Conservation (phyloP, 1,284 basidiomycete genomes). For the Lignosus rhinocerotis region DNA sequence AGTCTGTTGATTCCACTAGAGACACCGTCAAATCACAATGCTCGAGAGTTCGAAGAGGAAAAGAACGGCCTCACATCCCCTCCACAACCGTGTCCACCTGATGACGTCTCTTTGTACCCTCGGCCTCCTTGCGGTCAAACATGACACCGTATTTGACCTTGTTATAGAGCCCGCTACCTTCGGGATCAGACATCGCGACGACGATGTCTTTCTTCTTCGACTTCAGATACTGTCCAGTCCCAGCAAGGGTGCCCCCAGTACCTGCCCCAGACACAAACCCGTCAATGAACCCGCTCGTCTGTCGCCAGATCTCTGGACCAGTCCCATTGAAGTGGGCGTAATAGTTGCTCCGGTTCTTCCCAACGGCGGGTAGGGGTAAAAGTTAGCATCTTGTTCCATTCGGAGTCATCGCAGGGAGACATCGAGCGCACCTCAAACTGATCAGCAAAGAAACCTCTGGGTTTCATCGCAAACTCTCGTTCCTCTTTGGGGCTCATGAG, state of each 20-base stretch:
- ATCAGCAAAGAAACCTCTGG: constrained; percentile 88
- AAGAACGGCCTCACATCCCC: constrained; percentile 64
- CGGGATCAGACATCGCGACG: constrained; percentile 89
- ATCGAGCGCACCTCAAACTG: constrained; percentile 76
- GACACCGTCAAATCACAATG: not conserved
- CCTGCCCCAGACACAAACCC: constrained; percentile 96
- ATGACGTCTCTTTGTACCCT: constrained; percentile 92
- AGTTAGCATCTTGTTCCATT: not conserved
- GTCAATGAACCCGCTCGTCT: constrained; percentile 81
- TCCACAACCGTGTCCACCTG: constrained; percentile 93
- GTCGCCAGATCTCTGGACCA: constrained; percentile 94
- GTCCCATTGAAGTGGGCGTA: constrained; percentile 89
- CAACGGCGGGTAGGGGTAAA: too few relatives aligned
- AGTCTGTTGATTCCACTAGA: constrained; percentile 85
- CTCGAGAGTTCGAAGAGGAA: not conserved
- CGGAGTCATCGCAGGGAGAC: not conserved
- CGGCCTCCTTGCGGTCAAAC: constrained; percentile 89
- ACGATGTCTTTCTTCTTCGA: constrained; percentile 61
- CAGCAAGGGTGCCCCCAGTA: constrained; percentile 95
- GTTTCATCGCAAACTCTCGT: constrained; percentile 47
- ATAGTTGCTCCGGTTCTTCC: constrained; percentile 85
- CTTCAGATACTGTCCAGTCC: constrained; percentile 81
- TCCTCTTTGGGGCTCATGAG: constrained; percentile 41
- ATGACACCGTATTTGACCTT: constrained; percentile 94
- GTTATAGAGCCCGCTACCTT: constrained; percentile 95